Evolutionary conservation across 176 grass and related monocot species (phyloP).

Genomic region (Lolium rigidum): DNA sequence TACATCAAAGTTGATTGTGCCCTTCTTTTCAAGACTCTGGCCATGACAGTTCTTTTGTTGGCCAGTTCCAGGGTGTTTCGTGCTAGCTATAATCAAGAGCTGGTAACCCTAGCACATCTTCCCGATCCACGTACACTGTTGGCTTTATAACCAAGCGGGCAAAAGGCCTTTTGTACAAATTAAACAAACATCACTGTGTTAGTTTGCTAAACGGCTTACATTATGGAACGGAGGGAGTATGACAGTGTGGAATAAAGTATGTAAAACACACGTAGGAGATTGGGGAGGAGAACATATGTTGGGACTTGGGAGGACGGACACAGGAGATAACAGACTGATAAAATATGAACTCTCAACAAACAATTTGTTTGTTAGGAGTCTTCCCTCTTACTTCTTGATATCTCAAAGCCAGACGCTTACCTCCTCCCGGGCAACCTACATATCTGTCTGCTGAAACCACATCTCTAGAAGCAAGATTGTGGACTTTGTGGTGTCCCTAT

Average conservation of each 20-base stretch:
- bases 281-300: background rate
- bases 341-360: background rate
- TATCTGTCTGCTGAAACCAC: background rate
- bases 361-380: background rate
- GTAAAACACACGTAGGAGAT: background rate
- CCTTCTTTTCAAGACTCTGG: background rate
- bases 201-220: too few relatives aligned
- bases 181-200: background rate
- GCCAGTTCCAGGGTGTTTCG: background rate
- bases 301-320: background rate
- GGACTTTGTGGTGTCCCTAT: background rate
- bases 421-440: background rate
- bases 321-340: background rate
- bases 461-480: background rate
- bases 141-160: background rate
- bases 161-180: background rate
- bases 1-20: background rate
- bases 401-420: background rate
- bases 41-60: background rate
- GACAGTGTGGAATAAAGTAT: background rate
- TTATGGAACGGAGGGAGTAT: background rate
- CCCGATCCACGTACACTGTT: background rate
- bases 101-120: constrained; percentile 15
- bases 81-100: background rate
- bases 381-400: constrained; percentile 7